phyloP scores from a whole-genome alignment of 768 basidiomycete genomes.

The Boletus coccyginus region DNA sequence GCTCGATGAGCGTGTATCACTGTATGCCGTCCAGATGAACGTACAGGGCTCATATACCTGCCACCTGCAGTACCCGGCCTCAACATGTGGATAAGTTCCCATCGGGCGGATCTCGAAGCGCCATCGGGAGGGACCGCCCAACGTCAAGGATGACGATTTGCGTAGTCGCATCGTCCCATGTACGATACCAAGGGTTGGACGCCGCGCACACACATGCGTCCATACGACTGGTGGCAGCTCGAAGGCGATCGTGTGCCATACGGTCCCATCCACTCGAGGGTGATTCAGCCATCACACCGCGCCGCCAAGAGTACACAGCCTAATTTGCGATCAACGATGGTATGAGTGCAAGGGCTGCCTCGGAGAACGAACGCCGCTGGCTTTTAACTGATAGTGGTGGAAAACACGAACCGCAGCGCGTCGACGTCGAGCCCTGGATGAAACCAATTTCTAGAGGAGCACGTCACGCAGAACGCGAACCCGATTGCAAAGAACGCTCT shows the following conservation, averaged over 20 bases:
- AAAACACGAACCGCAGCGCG: background rate
- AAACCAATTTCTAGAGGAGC: background rate
- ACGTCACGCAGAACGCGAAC: background rate
- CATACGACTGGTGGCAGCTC: conserved; percentile 13
- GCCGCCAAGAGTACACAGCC: conserved; percentile 16
- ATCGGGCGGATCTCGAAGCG: conserved; percentile 18
- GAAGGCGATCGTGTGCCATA: conserved; percentile 6
- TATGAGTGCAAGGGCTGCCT: background rate
- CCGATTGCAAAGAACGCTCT: background rate
- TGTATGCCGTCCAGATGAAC: background rate
- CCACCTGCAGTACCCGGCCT: background rate
- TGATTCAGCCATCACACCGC: conserved; percentile 7
- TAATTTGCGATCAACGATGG: conserved; percentile 4
- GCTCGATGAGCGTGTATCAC: conserved; percentile 4
- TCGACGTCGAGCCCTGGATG: background rate
- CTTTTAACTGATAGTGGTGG: background rate
- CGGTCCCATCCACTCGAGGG: background rate
- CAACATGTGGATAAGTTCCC: background rate
- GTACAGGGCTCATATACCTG: background rate
- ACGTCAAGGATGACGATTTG: background rate
- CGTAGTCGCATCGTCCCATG: background rate
- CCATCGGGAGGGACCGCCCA: background rate
- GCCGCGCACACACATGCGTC: conserved; percentile 2
- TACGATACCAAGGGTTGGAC: conserved; percentile 6
- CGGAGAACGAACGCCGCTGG: background rate